Percentiles rank a stretch among this genome's conserved stretches.
Evolutionary conservation across 2,329 filamentous ascomycete genomes (phyloP).

Genomic region (Seiridium cupressi): DNA sequence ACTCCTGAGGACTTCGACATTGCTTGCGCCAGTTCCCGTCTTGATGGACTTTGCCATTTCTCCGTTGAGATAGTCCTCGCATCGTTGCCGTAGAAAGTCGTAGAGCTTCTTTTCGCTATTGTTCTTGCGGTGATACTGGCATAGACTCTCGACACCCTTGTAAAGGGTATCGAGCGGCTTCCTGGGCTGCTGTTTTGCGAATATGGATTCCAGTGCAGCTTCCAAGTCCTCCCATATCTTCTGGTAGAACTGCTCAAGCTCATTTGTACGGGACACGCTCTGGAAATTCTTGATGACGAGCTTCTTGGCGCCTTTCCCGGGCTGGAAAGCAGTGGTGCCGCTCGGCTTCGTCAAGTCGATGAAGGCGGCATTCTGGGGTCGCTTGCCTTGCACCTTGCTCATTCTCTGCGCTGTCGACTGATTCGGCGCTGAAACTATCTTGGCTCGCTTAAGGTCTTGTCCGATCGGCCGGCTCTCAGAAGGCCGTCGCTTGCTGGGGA

Average conservation of each 20-base stretch:
- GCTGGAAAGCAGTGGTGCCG: constrained; percentile 55
- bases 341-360: constrained; percentile 44
- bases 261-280: constrained; percentile 51
- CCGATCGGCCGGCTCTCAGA: constrained; percentile 9
- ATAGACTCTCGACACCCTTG: constrained; percentile 87
- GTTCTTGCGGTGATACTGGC: constrained; percentile 63
- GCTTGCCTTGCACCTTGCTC: constrained; percentile 31
- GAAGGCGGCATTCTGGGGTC: constrained; percentile 27
- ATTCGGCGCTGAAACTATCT: neutral
- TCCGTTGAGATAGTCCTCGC: constrained; percentile 65
- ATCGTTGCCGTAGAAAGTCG: constrained; percentile 62
- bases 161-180: constrained; percentile 87
- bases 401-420: constrained; percentile 15
- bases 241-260: constrained; percentile 75
- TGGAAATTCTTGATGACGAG: constrained; percentile 93
- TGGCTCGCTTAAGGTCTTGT: constrained; percentile 9
- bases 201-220: constrained; percentile 70
- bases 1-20: constrained; percentile 61
- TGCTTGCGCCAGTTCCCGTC: constrained; percentile 46
- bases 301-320: constrained; percentile 76
- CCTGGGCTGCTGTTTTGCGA: constrained; percentile 60
- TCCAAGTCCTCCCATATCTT: constrained; percentile 74
- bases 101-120: constrained; percentile 70
- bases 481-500: constrained; percentile 20
- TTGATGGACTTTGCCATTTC: constrained; percentile 56